phyloP scores from a whole-genome alignment of 208 protist genomes.

The Crithidia mellificae region DNA sequence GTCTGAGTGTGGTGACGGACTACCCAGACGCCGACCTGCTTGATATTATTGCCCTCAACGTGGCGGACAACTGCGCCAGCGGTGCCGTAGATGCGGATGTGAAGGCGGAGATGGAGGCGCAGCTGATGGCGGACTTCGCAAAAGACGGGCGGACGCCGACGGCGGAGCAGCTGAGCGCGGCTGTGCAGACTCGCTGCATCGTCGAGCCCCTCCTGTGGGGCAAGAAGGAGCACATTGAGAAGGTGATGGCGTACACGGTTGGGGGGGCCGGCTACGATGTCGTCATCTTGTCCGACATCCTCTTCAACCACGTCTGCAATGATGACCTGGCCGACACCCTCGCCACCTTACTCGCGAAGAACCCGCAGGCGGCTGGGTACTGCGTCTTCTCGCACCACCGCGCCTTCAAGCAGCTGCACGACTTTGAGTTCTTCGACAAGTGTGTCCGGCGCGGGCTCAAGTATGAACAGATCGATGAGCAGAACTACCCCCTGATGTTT shows the following conservation, averaged over 20 bases:
- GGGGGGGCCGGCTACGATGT: constrained; percentile 72
- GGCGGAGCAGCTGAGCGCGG: constrained; percentile 18
- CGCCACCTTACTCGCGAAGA: constrained; percentile 42
- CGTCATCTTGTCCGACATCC: constrained; percentile 88
- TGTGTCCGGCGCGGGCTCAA: constrained; percentile 67
- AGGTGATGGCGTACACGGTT: constrained; percentile 58
- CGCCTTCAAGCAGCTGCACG: constrained; percentile 79
- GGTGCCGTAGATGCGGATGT: constrained; percentile 50
- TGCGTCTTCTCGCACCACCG: constrained; percentile 92
- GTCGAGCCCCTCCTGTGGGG: constrained; percentile 87
- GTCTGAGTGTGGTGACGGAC: constrained; percentile 75
- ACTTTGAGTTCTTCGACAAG: constrained; percentile 89
- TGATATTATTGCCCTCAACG: constrained; percentile 77
- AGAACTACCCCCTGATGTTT: constrained; percentile 89
- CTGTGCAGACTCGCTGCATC: constrained; percentile 31
- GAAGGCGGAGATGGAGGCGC: constrained; percentile 18
- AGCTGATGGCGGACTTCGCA: constrained; percentile 11
- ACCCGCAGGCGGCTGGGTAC: constrained; percentile 63
- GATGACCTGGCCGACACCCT: constrained; percentile 81
- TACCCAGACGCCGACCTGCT: constrained; percentile 81
- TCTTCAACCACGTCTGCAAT: constrained; percentile 93
- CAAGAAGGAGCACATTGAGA: constrained; percentile 68
- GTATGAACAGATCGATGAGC: constrained; percentile 78
- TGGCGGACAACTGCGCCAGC: constrained; percentile 62
- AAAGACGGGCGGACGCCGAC: neutral